Conservation (phyloP, 495 filamentous ascomycete species). For the Chaetomidium leptoderma region DNA sequence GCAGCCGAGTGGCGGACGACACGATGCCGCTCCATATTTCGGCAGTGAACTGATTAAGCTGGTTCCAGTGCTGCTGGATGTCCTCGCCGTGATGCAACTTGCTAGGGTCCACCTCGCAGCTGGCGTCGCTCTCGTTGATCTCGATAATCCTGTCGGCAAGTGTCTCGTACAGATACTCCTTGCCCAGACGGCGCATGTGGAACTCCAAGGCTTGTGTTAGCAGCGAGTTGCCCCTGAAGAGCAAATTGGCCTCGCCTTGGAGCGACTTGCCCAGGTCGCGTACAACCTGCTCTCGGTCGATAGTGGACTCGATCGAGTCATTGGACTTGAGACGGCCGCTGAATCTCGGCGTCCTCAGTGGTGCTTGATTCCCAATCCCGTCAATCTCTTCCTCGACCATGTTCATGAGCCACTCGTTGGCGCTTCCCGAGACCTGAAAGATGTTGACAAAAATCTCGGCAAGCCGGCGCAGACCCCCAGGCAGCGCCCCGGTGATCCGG, state of each 20-base stretch:
- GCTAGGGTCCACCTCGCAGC: constrained; percentile 93
- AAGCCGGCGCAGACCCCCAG: constrained; percentile 70
- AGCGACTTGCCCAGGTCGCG: constrained; percentile 61
- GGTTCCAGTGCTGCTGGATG: constrained; percentile 77
- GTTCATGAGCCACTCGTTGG: constrained; percentile 85
- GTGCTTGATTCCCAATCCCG: constrained; percentile 73
- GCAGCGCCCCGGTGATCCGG: constrained; percentile 75
- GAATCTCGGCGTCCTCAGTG: constrained; percentile 66
- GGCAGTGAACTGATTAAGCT: constrained; percentile 69
- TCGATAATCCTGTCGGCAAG: constrained; percentile 78
- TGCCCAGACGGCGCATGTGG: constrained; percentile 91
- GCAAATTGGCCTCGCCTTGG: constrained; percentile 79
- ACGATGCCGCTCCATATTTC: constrained; percentile 82
- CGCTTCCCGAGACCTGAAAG: constrained; percentile 88
- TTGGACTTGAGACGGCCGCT: constrained; percentile 72
- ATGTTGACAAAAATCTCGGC: constrained; percentile 88
- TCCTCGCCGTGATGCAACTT: constrained; percentile 67
- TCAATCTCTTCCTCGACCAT: constrained; percentile 97
- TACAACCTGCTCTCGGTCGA: constrained; percentile 50
- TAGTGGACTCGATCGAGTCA: constrained; percentile 62
- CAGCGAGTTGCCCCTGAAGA: constrained; percentile 93
- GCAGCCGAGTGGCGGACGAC: constrained; percentile 66
- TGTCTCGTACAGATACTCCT: constrained; percentile 87
- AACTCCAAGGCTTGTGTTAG: constrained; percentile 90
- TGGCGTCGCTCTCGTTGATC: constrained; percentile 80